Base-by-base conservation (phyloP, 1,284 basidiomycete species). In the Malassezia restricta region DNA sequence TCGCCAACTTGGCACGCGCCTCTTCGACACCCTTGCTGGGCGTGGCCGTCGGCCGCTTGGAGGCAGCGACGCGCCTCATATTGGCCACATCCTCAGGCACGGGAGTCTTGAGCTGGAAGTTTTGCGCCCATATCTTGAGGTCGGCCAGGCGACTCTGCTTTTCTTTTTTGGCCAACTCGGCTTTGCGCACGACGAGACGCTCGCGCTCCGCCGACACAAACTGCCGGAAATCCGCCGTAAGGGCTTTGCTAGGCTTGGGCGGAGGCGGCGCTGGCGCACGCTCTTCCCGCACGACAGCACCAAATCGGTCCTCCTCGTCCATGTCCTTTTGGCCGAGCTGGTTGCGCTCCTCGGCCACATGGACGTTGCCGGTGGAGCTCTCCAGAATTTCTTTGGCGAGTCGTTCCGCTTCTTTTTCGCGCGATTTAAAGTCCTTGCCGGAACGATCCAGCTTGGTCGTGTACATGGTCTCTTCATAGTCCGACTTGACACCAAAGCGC, bases 251-350 rank as follows among this genome's bases (percentile, higher is more conserved):
- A 15, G 59, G 20, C 5, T 35, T 35, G 11, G 33, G 44, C n/a
- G 20, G 46, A 12, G 15, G 33, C 24, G 35, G 45, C 88, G 40
- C 92, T 91, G 35, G 28, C 5, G 92, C 91, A 66, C 85, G 86
- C 17, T 83, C 80, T 42, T 83, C 80, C 53, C 92, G 85, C 43
- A 87, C 83, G 37, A 98, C 92, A 32, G 89, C 89, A 56, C 87
- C 86, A 74, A 91, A 96, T 87, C 88, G 91, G 77, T 95, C 90
- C 76, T 96, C 94, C 76, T 98, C 92, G 71, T 92, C 87, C 54
- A 79, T 74, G 27, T 84, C 83, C 12, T 61, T 57, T 58, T 79
- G 82, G 63, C 86, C 85, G 62, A 84, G 85, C 64, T 84, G 75
- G 43, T 82, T 82, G 57, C 92, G 82, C 76, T 98, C 92, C 74